phyloP scores from a whole-genome alignment of 1,284 basidiomycete species.

The Naganishia cerealis region DNA sequence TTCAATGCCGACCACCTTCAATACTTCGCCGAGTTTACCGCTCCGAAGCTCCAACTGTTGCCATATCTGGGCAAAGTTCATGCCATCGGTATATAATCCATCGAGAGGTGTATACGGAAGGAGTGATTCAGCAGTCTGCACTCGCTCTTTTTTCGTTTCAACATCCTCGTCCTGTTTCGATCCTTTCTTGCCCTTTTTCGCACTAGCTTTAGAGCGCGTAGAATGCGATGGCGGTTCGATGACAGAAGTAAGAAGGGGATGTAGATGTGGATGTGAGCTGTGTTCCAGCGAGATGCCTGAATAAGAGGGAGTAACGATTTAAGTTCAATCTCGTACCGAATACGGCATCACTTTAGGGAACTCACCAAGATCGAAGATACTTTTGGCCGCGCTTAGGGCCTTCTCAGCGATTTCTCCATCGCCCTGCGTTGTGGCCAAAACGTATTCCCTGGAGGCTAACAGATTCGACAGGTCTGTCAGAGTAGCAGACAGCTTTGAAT shows the following conservation, averaged over 20 bases:
- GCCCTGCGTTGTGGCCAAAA: conserved; percentile 53
- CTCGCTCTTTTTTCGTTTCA: conserved; percentile 37
- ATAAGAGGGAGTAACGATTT: background rate
- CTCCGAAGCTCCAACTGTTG: conserved; percentile 80
- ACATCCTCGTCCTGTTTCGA: conserved; percentile 38
- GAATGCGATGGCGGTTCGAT: conserved; percentile 61
- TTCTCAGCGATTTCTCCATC: conserved; percentile 62
- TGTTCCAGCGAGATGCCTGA: conserved; percentile 61
- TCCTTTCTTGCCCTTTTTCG: conserved; percentile 47
- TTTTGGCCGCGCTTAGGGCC: conserved; percentile 70
- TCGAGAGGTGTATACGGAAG: conserved; percentile 72
- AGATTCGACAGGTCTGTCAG: conserved; percentile 22
- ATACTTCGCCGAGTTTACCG: conserved; percentile 54
- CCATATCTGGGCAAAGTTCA: conserved; percentile 89
- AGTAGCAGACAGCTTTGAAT: conserved; percentile 14
- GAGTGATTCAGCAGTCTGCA: conserved; percentile 48
- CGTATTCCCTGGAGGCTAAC: conserved; percentile 36
- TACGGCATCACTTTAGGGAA: background rate
- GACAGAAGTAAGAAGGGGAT: conserved; percentile 67
- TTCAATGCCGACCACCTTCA: conserved; percentile 46
- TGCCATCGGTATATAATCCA: conserved; percentile 74
- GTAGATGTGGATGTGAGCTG: conserved; percentile 65
- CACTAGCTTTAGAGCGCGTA: conserved; percentile 47
- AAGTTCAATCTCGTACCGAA: background rate
- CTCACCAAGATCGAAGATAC: conserved; percentile 77